Base-by-base conservation (phyloP, 2,329 filamentous ascomycete genomes). In the Beauveria sp. region DNA sequence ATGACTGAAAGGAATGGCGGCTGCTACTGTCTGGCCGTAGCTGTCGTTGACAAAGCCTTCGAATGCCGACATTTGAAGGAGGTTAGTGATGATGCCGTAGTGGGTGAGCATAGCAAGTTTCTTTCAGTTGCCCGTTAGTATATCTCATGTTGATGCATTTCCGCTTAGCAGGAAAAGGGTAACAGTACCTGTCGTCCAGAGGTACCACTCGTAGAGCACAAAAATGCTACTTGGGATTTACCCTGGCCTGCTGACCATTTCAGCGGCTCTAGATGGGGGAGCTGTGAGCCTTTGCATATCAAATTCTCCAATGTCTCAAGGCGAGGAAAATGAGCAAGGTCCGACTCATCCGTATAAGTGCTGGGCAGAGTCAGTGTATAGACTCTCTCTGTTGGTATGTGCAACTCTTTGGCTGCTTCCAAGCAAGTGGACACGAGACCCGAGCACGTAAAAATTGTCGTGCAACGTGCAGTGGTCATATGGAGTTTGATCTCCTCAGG, bases 141-240 rank as follows among this genome's bases (percentile, higher is more conserved):
- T 5, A 46, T 14, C 5, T 38, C 12, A 38, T 1, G 12, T 14
- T 14, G 34, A 1, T 12, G 12, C 34, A 38, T 38, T 5, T 14
- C 12, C 34, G 12, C 12, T 5, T 4, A 38, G 34, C 34, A 38
- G 34, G 34, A 38, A 38, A 5, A 38, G 34, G 34, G 34, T 2
- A 38, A 14, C 1, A 46, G 20, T 60, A 64, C 62, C 62, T 64
- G 62, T 20, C 59, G 40, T 30, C 62, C 62, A 38, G 62, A 64
- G 18, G 62, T 64, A 30, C 62, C 62, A n/a, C 62, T 64, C 18
- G 62, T 64, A 22, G 62, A 42, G 38, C 62, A 64, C 8, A 45
- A 28, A 28, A 47, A 62, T 3, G 62, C 62, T 9, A 64, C 62
- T 6, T 55, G 62, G 43, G 20, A 14, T 20, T 24, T 46, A 20